A percentile compares a stretch with the other conserved stretches of the same genome.
These are phyloP conservation scores for Moesziomyces sp. DNA, from an alignment of 1,284 basidiomycete genomes.

Conservation along the genomic window DNA sequence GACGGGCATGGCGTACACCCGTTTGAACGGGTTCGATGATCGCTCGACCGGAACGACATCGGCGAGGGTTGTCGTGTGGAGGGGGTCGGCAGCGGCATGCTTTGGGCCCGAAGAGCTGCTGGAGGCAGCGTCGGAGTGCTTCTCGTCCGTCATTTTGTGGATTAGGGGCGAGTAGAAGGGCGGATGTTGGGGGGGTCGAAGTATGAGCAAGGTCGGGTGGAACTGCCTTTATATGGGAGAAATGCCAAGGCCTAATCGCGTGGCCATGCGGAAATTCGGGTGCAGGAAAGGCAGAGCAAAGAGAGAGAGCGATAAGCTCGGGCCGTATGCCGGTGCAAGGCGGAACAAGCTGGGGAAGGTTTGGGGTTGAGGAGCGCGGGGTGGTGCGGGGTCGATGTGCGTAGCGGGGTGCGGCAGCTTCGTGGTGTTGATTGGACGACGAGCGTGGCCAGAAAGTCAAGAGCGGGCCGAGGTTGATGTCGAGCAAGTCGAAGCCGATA, in stretches of 20 bases:
- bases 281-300: too few species aligned
- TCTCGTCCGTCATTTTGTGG: slow-evolving; percentile 31
- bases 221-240: not conserved
- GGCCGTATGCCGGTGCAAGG: too few species aligned
- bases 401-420: not conserved
- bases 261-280: not conserved
- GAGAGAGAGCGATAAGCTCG: too few species aligned
- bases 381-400: not conserved
- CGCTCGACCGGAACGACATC: slow-evolving; percentile 12
- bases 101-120: slow-evolving; percentile 32
- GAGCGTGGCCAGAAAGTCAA: too few species aligned
- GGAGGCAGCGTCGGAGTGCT: slow-evolving; percentile 30
- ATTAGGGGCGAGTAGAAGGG: not conserved
- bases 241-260: not conserved
- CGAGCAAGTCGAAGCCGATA: too few species aligned
- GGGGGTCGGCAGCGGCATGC: slow-evolving; percentile 4
- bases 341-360: not conserved
- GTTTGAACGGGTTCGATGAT: slow-evolving; percentile 26
- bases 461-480: too few species aligned
- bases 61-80: slow-evolving; percentile 24
- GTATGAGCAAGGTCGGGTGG: not conserved
- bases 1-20: slow-evolving; percentile 28
- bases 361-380: not conserved
- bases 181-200: not conserved
- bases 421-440: too few species aligned